A percentile compares a stretch with the other conserved stretches of the same genome.
These are phyloP conservation scores for Fragaria ananassa DNA, from an alignment of 306 rosid genomes.

Conservation along the genomic window DNA sequence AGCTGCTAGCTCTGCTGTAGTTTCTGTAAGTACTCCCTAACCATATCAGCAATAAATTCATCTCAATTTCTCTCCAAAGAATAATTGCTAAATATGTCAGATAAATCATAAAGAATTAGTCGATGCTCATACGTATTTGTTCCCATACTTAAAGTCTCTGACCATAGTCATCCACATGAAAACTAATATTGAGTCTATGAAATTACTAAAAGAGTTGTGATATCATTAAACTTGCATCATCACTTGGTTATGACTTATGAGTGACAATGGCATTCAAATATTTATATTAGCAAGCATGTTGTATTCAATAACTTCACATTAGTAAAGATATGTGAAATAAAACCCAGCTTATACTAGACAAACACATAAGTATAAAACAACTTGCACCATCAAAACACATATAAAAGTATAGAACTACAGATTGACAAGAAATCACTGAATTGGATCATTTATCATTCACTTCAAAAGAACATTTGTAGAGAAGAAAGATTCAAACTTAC, in stretches of 20 bases:
- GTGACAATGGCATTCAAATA: background rate
- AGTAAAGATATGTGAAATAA: background rate
- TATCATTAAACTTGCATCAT: background rate
- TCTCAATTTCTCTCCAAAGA: background rate
- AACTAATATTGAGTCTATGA: background rate
- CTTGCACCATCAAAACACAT: background rate
- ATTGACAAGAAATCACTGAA: background rate
- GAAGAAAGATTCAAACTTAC: constrained; percentile 29
- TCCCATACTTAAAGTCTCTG: background rate
- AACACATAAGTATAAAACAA: background rate
- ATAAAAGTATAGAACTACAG: background rate
- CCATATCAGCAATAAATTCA: constrained; percentile 24
- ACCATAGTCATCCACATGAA: background rate
- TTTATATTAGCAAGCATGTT: background rate
- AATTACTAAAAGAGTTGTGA: background rate
- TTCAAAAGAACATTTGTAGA: background rate
- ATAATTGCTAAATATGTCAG: background rate
- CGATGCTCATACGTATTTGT: background rate
- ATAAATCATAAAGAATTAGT: background rate
- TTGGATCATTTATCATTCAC: background rate
- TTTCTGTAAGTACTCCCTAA: constrained; percentile 98
- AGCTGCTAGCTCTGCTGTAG: constrained; percentile 97
- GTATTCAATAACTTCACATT: background rate
- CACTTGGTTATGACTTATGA: background rate
- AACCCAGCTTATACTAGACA: background rate